Evolutionary conservation across 2,329 filamentous ascomycete species (phyloP), one percentile per base, ranked within the genome.

Genomic region (Aureobasidium sp.): DNA sequence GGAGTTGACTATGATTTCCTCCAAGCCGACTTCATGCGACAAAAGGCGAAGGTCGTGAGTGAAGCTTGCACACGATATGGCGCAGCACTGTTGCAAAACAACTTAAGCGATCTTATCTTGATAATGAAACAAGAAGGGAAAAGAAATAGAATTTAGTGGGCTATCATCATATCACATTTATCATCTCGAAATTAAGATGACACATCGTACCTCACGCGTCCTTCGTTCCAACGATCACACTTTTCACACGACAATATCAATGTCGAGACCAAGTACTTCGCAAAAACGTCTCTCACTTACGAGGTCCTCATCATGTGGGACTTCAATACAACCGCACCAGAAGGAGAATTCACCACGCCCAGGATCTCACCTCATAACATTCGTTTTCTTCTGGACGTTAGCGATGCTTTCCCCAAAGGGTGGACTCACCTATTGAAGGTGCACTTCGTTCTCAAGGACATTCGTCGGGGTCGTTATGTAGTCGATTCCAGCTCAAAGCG

Each of bases 291-390:
- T 15, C 15, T 59, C n/a, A 20, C 31, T 4, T 59, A 36, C 20
- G 56, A 59, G 18, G 3, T 59, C 56, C 15, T 59, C 13, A 48
- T 59, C 27, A 45, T 59, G 56, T 59, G 56, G 56, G 42, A 59
- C 29, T 59, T 59, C 31, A 48, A 48, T 11, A 15, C 56, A 5
- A 9, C 13, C 1, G 40, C 56, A 13, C 3, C n/a, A 27, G 40
- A 20, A 33, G 43, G 56, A 11, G 29, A 59, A 7, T n/a, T 1
- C 15, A 59, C 56, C 11, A 3, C 16, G 13, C 56, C 56, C 5
- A 23, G 42, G 27, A 29, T 59, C 0, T 45, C 27, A 2, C 18
- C 11, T 8, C 4, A 25, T 10, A 59, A 59, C n/a, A 48, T 59
- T 4, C 56, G 43, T 29, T 38, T 59, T 15, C 31, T 36, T 11